Percentiles rank a stretch among this genome's conserved stretches.
These are phyloP conservation scores for Trichoderma sp. DNA, from an alignment of 2,329 filamentous ascomycete genomes.

Conservation along the genomic window DNA sequence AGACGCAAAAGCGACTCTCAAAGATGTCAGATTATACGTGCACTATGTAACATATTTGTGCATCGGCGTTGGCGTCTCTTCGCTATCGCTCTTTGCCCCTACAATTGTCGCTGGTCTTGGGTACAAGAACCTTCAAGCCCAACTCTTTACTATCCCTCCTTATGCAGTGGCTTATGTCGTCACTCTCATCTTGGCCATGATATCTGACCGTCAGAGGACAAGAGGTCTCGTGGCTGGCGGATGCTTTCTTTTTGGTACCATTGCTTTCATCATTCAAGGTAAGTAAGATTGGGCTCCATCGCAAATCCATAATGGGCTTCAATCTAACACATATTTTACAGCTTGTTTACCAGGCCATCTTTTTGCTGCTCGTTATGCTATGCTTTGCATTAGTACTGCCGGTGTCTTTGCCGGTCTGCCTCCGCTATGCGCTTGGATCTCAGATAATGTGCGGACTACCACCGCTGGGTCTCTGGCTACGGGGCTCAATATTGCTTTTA, in stretches of 20 bases:
- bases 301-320: not conserved
- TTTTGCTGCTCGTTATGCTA: conserved; percentile 2
- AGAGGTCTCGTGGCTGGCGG: not conserved
- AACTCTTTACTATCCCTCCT: conserved; percentile 33
- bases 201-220: conserved; percentile 4
- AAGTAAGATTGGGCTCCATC: not conserved
- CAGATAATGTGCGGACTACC: conserved; percentile 2
- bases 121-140: conserved; percentile 30
- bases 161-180: conserved; percentile 29
- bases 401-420: conserved; percentile 9
- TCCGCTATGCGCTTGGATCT: not conserved
- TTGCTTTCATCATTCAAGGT: conserved; percentile 18
- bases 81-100: conserved; percentile 34
- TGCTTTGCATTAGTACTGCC: conserved; percentile 12
- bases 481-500: conserved; percentile 11
- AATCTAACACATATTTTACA: not conserved
- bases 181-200: not conserved
- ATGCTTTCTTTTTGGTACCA: conserved; percentile 5
- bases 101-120: conserved; percentile 32
- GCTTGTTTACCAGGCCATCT: not conserved
- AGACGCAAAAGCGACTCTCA: not conserved
- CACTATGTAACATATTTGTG: conserved; percentile 5
- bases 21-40: not conserved
- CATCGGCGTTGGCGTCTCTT: conserved; percentile 3
- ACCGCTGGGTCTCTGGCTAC: conserved; percentile 6